Base-by-base conservation (phyloP, 768 basidiomycete genomes). In the Termitomyces sp. region DNA sequence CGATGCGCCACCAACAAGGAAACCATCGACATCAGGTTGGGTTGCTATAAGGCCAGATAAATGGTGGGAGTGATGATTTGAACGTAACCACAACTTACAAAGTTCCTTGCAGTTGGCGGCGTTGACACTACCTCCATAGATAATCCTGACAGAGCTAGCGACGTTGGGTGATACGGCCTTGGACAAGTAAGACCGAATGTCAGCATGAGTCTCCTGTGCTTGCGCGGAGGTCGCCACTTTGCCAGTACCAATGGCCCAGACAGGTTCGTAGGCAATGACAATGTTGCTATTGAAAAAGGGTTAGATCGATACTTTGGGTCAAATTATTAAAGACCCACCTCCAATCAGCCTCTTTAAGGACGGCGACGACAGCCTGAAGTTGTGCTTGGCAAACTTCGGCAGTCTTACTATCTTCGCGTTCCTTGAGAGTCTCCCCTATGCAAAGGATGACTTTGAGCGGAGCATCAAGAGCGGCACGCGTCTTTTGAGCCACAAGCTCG, bases 241-340 rank as follows among this genome's bases (percentile, higher is more conserved):
- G 60, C 96, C 96, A 12, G 96, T 98, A 44, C 97, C 97, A 69
- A 98, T 98, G 34, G 97, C 96, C 96, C 97, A 98, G 17, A 98
- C 92, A 42, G 94, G 92, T 70, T 96, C 93, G 70, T 95, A 99
- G 19, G 97, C 97, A 64, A 99, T 80, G 55, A 99, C 96, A 65
- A 98, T 78, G 59, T 90, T 84, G 65, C 93, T 95, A 30, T 22
- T 44, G 5, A 34, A 10, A 32, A n/a, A 28, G n/a, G 11, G 14
- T 37, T 14, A 50, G 9, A 5, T 28, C 7, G 21, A 51, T 12
- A 26, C 5, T 38, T 38, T n/a, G 38, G 5, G 11, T 6, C 17
- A 24, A 5, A 9, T 28, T 26, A 22, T 17, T 43, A 35, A 51
- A 15, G 34, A 64, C 84, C 59, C 57, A 93, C 93, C 80, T 83